Evolutionary conservation across 345 rosid genomes (phyloP).

Genomic region (Ceriops zippeliana): DNA sequence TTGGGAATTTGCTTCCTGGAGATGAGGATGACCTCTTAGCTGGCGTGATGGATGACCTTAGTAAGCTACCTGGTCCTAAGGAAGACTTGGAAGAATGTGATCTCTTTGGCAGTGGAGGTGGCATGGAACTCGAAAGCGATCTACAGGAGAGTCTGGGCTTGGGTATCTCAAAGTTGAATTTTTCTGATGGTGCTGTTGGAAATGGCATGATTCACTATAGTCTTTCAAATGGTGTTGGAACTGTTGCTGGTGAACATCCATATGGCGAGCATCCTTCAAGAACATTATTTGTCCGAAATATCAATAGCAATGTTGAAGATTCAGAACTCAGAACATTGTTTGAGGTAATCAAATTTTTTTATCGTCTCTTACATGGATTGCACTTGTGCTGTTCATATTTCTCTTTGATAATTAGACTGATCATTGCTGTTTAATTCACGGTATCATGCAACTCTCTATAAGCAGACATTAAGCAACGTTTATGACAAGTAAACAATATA

Average conservation of each 20-base stretch:
- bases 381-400: neutral
- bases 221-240: slow-evolving; percentile 53
- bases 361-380: neutral
- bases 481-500: neutral
- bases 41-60: slow-evolving; percentile 63
- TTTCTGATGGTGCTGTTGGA: slow-evolving; percentile 46
- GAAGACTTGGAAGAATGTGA: slow-evolving; percentile 75
- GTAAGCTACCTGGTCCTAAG: slow-evolving; percentile 46
- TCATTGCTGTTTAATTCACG: too few relatives aligned
- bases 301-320: slow-evolving; percentile 72
- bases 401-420: neutral
- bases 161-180: slow-evolving; percentile 37
- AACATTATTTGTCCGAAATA: slow-evolving; percentile 72
- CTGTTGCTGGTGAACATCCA: slow-evolving; percentile 74
- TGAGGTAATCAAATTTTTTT: slow-evolving; percentile 39
- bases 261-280: slow-evolving; percentile 82
- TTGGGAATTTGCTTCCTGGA: slow-evolving; percentile 55
- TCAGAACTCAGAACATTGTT: slow-evolving; percentile 53
- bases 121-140: slow-evolving; percentile 62
- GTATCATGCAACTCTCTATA: too few relatives aligned
- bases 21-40: slow-evolving; percentile 68
- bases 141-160: slow-evolving; percentile 45
- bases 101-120: slow-evolving; percentile 69
- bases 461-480: too few relatives aligned
- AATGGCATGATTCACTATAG: slow-evolving; percentile 41